These are phyloP conservation scores for cucumber (Cucumis sativus) DNA, from an alignment of 306 rosid genomes.

Conservation along the genomic window Cucumber_9930_V3 NC_026657.2:33469001-33469500, in stretches of 20 bases:
- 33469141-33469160: slow-evolving; percentile 14
- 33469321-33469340: slow-evolving; percentile 12
- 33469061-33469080: slow-evolving; percentile 11
- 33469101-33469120: slow-evolving; percentile 8
- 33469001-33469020: not conserved
- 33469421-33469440: not conserved
- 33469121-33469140: slow-evolving; percentile 17
- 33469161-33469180: slow-evolving; percentile 12
- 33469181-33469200: slow-evolving; percentile 18
- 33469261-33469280: slow-evolving; percentile 14
- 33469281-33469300: slow-evolving; percentile 14
- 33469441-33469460: not conserved
- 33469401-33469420: not conserved
- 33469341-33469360: slow-evolving; percentile 12
- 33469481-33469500: not conserved
- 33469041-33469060: slow-evolving; percentile 11
- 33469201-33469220: slow-evolving; percentile 12
- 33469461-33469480: not conserved
- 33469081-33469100: not conserved
- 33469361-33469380: slow-evolving; percentile 23
- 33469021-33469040: slow-evolving; percentile 16
- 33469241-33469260: slow-evolving; percentile 17
- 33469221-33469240: slow-evolving; percentile 16
- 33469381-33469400: not conserved
- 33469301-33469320: slow-evolving; percentile 10